Evolutionary conservation across 352 stramenopile genomes (phyloP).

Genomic region (Phytophthora lateralis): DNA sequence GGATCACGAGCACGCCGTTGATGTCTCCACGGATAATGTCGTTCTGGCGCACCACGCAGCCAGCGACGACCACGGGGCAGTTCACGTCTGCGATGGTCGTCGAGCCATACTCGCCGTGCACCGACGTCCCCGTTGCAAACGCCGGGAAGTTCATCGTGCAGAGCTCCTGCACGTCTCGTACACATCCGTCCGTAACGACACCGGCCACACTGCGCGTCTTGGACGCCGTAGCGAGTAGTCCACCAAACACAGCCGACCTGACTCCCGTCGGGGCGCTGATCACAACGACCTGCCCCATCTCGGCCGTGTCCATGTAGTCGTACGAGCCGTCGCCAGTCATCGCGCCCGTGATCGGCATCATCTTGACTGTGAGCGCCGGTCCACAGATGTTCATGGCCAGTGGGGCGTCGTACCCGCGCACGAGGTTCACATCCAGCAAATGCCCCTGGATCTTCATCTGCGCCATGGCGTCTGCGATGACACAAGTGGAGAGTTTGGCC

Average conservation of each 20-base stretch:
- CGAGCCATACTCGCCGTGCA: slow-evolving; percentile 63
- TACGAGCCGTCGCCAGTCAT: slow-evolving; percentile 68
- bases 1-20: slow-evolving; percentile 84
- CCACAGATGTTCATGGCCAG: slow-evolving; percentile 77
- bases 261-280: slow-evolving; percentile 64
- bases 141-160: slow-evolving; percentile 68
- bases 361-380: slow-evolving; percentile 74
- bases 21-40: slow-evolving; percentile 86
- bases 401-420: slow-evolving; percentile 62
- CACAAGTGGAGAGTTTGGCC: slow-evolving; percentile 80
- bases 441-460: slow-evolving; percentile 81
- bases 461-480: slow-evolving; percentile 79
- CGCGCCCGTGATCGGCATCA: slow-evolving; percentile 69
- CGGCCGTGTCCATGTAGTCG: slow-evolving; percentile 81
- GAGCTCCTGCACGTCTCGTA: slow-evolving; percentile 79
- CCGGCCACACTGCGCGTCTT: slow-evolving; percentile 70
- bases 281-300: slow-evolving; percentile 79
- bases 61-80: slow-evolving; percentile 66
- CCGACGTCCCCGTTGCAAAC: slow-evolving; percentile 73
- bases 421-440: slow-evolving; percentile 75
- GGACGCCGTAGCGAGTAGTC: slow-evolving; percentile 69
- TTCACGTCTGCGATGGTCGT: slow-evolving; percentile 78
- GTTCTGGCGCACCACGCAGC: slow-evolving; percentile 76
- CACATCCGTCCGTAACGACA: slow-evolving; percentile 76
- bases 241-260: slow-evolving; percentile 73